Base-by-base conservation (phyloP, 2,329 filamentous ascomycete genomes). In the Xylaria sp. region DNA sequence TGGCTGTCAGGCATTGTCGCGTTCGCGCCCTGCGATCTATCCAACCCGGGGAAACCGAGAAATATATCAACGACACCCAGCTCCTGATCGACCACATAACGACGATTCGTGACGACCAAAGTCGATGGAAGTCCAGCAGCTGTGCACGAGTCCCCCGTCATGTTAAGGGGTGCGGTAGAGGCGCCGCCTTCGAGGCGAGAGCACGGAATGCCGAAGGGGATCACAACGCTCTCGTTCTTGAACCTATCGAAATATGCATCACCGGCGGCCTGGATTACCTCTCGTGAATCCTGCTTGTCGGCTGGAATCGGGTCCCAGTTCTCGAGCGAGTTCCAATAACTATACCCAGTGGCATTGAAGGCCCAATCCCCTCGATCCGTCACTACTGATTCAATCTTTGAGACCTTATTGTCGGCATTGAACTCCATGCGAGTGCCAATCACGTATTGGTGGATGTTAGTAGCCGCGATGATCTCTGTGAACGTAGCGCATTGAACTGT, bases 401-500 rank as follows among this genome's bases (percentile, higher is more conserved):
- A 69, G 51, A 77, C 76, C 59, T 73, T 71, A 38, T 71, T 66
- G 20, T 75, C 71, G 17, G 58, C 62, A 33, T 71, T 69, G 68
- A 77, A 73, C 20, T 76, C 53, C 36, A 79, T 77, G 11, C 77
- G 74, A 53, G 78, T 79, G 33, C 76, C 76, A 42, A 77, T 77
- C 10, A 78, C 79, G 54, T 79, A 80, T n/a, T 79, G 79, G 23
- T 79, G 76, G 2, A 73, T 67, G 20, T 77, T 73, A 20, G 69
- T 73, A 15, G 77, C 74, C 28, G 74, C 73, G 66, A 81, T 78
- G 62, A 84, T 77, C 71, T 83, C 81, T 23, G 83, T 82, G 67
- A 81, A 81, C 42, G 82, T 81, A 20, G 80, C 77, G 71, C 80
- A 81, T 33, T 68, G 69, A 17, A 73, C 73, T 3, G 75, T 73